These are phyloP conservation scores for Sherardia arvensis DNA, from an alignment of 257 asterid species.

Conservation along the genomic window DNA sequence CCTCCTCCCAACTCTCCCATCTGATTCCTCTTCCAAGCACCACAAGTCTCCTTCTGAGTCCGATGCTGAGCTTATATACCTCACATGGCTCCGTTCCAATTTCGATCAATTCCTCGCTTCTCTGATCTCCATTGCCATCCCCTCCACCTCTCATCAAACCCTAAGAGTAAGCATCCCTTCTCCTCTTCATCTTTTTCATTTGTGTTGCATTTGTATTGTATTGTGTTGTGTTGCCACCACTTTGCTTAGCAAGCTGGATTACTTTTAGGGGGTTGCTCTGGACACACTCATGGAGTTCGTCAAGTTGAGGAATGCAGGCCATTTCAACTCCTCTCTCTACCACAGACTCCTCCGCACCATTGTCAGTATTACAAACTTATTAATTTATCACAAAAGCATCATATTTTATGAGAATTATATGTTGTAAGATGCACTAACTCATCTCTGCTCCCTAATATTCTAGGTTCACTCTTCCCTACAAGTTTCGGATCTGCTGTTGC, in stretches of 20 bases:
- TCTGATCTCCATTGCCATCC: constrained; percentile 35
- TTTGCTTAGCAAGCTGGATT: not conserved
- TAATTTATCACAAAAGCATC: too few relatives aligned
- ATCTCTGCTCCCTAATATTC: not conserved
- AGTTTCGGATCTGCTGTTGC: constrained; percentile 41
- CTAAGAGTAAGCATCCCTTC: constrained; percentile 29
- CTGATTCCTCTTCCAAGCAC: not conserved
- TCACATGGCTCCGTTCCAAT: constrained; percentile 69
- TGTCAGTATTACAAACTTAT: constrained; percentile 28
- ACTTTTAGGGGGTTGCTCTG: constrained; percentile 58
- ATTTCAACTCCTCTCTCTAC: constrained; percentile 66
- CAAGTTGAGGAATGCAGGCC: constrained; percentile 72
- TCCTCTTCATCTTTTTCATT: not conserved
- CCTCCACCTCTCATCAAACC: constrained; percentile 39
- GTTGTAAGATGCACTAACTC: not conserved
- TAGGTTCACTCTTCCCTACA: constrained; percentile 53
- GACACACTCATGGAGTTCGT: constrained; percentile 86
- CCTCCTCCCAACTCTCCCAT: constrained; percentile 47
- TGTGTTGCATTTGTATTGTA: not conserved
- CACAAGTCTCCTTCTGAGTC: constrained; percentile 22
- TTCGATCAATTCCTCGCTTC: constrained; percentile 44
- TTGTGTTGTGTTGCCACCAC: too few relatives aligned
- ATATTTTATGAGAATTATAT: too few relatives aligned
- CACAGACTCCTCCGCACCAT: constrained; percentile 56
- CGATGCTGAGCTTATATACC: constrained; percentile 29